Evolutionary conservation across 495 filamentous ascomycete genomes (phyloP).

Genomic region (Penicillium antarcticum): DNA sequence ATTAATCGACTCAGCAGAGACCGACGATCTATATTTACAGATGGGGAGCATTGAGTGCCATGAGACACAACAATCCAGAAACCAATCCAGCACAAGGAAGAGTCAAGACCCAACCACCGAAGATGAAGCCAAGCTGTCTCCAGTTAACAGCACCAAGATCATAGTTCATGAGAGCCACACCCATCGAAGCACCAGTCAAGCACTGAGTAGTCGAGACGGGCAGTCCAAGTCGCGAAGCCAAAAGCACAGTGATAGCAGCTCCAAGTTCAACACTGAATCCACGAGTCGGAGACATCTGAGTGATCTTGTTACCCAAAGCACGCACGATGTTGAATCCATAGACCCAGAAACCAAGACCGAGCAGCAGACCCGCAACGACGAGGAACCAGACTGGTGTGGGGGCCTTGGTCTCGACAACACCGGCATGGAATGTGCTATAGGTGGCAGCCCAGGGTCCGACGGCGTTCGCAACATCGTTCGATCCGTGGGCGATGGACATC

Average conservation of each 20-base stretch:
- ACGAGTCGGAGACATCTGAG: slow-evolving; percentile 63
- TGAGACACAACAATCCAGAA: slow-evolving; percentile 32
- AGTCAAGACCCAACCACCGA: slow-evolving; percentile 38
- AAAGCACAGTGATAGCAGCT: slow-evolving; percentile 62
- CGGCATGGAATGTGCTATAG: slow-evolving; percentile 52
- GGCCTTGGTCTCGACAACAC: slow-evolving; percentile 39
- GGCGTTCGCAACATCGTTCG: slow-evolving; percentile 72
- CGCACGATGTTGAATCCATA: slow-evolving; percentile 72
- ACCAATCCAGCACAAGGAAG: slow-evolving; percentile 36
- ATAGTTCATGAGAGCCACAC: slow-evolving; percentile 41
- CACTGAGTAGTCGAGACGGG: slow-evolving; percentile 42
- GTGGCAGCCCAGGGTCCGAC: slow-evolving; percentile 66
- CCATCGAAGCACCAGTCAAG: slow-evolving; percentile 34
- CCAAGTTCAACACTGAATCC: slow-evolving; percentile 70
- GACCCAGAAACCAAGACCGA: slow-evolving; percentile 64
- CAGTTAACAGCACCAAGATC: slow-evolving; percentile 37
- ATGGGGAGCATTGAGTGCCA: slow-evolving; percentile 38
- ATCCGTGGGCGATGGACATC: slow-evolving; percentile 70
- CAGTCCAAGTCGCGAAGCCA: slow-evolving; percentile 56
- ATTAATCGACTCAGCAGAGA: not conserved
- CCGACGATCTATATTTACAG: slow-evolving; percentile 14
- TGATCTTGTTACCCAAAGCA: slow-evolving; percentile 67
- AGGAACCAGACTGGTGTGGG: slow-evolving; percentile 67
- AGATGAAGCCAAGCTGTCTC: slow-evolving; percentile 33
- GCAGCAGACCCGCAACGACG: slow-evolving; percentile 51